Percentiles rank a stretch among this genome's conserved stretches.
These are phyloP conservation scores for Vitis rotundifolia DNA, from an alignment of 164 flowering plant genomes.

Conservation along the genomic window DNA sequence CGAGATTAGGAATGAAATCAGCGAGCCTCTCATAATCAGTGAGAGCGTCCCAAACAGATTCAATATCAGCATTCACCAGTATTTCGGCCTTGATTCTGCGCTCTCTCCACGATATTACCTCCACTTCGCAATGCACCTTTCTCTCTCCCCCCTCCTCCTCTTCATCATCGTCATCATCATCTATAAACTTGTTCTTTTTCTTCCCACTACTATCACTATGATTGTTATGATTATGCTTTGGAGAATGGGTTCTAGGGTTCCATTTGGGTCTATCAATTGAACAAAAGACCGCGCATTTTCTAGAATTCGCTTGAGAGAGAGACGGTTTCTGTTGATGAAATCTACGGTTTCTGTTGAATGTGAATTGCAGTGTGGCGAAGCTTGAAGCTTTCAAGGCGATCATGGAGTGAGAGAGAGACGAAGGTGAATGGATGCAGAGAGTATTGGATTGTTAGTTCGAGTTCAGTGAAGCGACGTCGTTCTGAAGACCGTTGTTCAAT, in stretches of 20 bases:
- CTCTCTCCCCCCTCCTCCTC: conserved; percentile 22
- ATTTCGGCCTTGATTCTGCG: conserved; percentile 67
- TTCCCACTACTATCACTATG: not conserved
- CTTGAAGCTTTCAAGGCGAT: conserved; percentile 19
- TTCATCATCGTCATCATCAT: conserved; percentile 7
- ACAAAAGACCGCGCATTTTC: conserved; percentile 5
- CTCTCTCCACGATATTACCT: conserved; percentile 95
- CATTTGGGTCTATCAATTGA: conserved; percentile 8
- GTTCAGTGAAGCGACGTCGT: not conserved
- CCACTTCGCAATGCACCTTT: conserved; percentile 73
- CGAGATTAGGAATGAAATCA: conserved; percentile 88
- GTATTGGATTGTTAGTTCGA: not conserved
- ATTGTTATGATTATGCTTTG: not conserved
- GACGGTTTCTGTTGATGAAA: not conserved
- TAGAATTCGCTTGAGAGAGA: not conserved
- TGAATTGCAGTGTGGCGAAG: conserved; percentile 12
- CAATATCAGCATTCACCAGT: conserved; percentile 58
- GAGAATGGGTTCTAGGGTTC: conserved; percentile 2
- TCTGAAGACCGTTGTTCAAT: not conserved
- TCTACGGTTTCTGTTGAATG: conserved; percentile 8
- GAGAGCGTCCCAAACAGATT: conserved; percentile 79
- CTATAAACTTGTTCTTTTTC: conserved; percentile 2
- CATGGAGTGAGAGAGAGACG: conserved; percentile 24
- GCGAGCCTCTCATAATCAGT: conserved; percentile 96
- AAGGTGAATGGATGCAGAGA: not conserved